These are phyloP conservation scores for Tricholomella constricta DNA, from an alignment of 768 basidiomycete genomes.

Conservation along the genomic window DNA sequence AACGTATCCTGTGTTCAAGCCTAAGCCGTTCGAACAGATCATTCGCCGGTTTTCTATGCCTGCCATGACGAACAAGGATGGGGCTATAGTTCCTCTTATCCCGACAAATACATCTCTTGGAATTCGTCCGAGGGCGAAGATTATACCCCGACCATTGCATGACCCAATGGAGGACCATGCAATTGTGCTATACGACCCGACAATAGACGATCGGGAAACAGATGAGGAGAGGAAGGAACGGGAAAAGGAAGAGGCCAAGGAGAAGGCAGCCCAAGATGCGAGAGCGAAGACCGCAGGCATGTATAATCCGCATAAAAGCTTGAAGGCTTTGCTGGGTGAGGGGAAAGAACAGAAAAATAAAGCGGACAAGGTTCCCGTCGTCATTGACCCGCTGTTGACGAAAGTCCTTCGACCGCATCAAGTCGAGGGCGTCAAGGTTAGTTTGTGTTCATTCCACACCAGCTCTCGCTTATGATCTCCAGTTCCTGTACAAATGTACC, in stretches of 20 bases:
- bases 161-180: constrained; percentile 99
- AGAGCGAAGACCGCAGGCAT: constrained; percentile 69
- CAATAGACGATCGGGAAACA: constrained; percentile 89
- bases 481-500: constrained; percentile 96
- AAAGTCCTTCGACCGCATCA: constrained; percentile 97
- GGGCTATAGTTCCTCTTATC: constrained; percentile 55
- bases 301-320: constrained; percentile 91
- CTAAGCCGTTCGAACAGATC: constrained; percentile 71
- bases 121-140: constrained; percentile 73
- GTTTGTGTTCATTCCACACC: constrained; percentile 13
- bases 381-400: constrained; percentile 86
- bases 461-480: constrained; percentile 7
- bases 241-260: constrained; percentile 71
- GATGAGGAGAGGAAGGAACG: constrained; percentile 80
- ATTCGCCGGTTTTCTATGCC: constrained; percentile 81
- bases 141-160: constrained; percentile 90
- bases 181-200: constrained; percentile 96
- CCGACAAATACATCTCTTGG: constrained; percentile 80
- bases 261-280: constrained; percentile 62
- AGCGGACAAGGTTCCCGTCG: constrained; percentile 86
- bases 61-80: constrained; percentile 71
- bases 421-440: constrained; percentile 94
- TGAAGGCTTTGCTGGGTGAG: constrained; percentile 77
- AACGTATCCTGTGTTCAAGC: constrained; percentile 78
- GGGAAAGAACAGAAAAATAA: constrained; percentile 65